Base-by-base conservation (phyloP, 257 asterid genomes). In the Leonotis leonurus region DNA sequence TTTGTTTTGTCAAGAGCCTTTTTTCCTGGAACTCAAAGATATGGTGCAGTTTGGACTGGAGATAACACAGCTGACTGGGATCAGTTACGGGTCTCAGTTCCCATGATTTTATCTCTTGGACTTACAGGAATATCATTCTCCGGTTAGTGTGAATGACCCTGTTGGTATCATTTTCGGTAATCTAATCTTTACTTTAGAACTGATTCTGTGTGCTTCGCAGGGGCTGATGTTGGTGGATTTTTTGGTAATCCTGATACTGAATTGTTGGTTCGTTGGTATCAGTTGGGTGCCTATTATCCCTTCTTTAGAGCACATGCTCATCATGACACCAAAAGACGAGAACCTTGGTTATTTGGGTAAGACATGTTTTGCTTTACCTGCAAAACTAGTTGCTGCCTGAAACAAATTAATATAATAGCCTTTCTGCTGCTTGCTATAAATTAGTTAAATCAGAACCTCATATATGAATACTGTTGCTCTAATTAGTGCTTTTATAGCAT, bases 161-260 rank as follows among this genome's bases (percentile, higher is more conserved):
- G n/a, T 70, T 30, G 60, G 33, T 12, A 24, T 33, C 21, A 6
- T 53, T 9, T 9, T 8, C 29, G 51, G 35, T 64, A 3, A 24
- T 50, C 29, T 50, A 61, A 44, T 56, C 18, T 58, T 51, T 62
- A 33, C 4, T 16, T 67, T 61, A 46, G 37, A 25, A 9, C 8
- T 76, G 43, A 59, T 62, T 57, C 29, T 43, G n/a, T 57, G 26
- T 66, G 21, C 59, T 55, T 14, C 60, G 8, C 75, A 89, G 99
- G 99, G 63, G 97, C 99, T 8, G 97, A 93, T 81, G 77, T 93
- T 73, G 99, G 99, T 77, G 99, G 99, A 14, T 93, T 93, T 82
- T 93, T 93, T 41, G 97, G 97, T 66, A 93, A 89, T 81, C 95
- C 99, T 22, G 97, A 87, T 63, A 70, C 90, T 26, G 96, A 89